Conservation (phyloP, 2,329 filamentous ascomycete species). For the Xylaria hypoxylon region DNA sequence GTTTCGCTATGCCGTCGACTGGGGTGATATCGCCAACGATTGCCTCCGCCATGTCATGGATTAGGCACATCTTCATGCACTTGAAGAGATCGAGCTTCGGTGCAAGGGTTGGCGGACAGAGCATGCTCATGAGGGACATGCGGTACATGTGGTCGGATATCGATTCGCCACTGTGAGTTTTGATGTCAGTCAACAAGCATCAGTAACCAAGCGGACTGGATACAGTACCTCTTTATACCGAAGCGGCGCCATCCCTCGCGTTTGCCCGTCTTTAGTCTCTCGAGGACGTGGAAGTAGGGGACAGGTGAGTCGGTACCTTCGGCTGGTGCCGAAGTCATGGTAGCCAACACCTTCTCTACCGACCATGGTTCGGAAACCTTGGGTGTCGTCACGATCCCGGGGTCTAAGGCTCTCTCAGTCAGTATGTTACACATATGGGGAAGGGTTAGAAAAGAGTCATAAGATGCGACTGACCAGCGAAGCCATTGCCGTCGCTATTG, state of each 20-base stretch:
- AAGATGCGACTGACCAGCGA: conserved; percentile 29
- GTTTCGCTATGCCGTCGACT: conserved; percentile 84
- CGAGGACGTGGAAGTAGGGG: conserved; percentile 93
- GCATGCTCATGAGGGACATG: conserved; percentile 96
- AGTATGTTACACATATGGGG: neutral
- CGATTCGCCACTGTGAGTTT: conserved; percentile 75
- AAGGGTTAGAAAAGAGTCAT: no score
- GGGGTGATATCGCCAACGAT: conserved; percentile 98
- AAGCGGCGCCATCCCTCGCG: conserved; percentile 96
- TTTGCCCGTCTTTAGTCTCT: conserved; percentile 94
- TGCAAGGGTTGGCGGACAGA: conserved; percentile 81
- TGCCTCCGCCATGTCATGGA: conserved; percentile 98
- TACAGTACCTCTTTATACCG: conserved; percentile 69
- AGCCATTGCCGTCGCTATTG: conserved; percentile 22
- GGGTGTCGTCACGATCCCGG: conserved; percentile 52
- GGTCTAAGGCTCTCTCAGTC: conserved; percentile 45
- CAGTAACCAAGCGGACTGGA: no score
- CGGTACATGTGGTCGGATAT: conserved; percentile 99
- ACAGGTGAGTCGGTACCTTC: conserved; percentile 78
- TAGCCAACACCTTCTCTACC: conserved; percentile 72
- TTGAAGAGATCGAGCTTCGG: conserved; percentile 78
- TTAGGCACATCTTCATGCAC: conserved; percentile 94
- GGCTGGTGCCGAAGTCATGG: conserved; percentile 68
- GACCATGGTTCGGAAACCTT: conserved; percentile 64
- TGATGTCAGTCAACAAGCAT: conserved; percentile 5